Evolutionary conservation across 2,329 filamentous ascomycete genomes (phyloP).

Genomic region (Coniella lustricola): DNA sequence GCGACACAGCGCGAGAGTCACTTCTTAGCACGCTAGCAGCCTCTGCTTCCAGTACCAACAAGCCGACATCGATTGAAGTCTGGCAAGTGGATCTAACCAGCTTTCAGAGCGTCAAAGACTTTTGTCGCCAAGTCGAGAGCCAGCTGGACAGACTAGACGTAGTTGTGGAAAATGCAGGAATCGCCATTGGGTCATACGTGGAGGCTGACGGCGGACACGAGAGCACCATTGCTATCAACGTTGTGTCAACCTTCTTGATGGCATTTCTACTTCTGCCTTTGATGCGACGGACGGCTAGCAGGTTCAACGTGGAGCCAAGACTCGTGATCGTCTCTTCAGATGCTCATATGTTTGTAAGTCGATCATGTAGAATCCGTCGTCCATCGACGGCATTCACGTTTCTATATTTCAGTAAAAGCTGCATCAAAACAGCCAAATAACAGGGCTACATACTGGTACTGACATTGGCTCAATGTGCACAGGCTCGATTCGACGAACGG

Average conservation of each 20-base stretch:
- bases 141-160: constrained; percentile 33
- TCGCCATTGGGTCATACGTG: constrained; percentile 18
- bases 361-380: too few relatives aligned
- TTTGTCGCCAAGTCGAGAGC: constrained; percentile 25
- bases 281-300: constrained; percentile 29
- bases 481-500: constrained; percentile 28
- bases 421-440: too few relatives aligned
- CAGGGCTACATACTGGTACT: too few relatives aligned
- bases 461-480: not conserved
- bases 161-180: constrained; percentile 35
- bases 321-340: constrained; percentile 34
- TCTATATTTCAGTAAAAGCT: too few relatives aligned
- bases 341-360: constrained; percentile 24
- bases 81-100: constrained; percentile 43
- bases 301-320: constrained; percentile 27
- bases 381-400: too few relatives aligned
- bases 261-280: constrained; percentile 35
- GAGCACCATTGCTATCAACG: constrained; percentile 37
- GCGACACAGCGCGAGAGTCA: constrained; percentile 29
- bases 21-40: constrained; percentile 27
- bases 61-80: constrained; percentile 31
- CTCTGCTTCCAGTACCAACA: not conserved
- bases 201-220: constrained; percentile 22
- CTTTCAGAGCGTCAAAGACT: constrained; percentile 38
- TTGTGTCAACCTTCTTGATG: constrained; percentile 38